Percentiles rank a stretch among this genome's conserved stretches.
Conservation (phyloP, 768 basidiomycete species). For the Kwoniella europaea region DNA sequence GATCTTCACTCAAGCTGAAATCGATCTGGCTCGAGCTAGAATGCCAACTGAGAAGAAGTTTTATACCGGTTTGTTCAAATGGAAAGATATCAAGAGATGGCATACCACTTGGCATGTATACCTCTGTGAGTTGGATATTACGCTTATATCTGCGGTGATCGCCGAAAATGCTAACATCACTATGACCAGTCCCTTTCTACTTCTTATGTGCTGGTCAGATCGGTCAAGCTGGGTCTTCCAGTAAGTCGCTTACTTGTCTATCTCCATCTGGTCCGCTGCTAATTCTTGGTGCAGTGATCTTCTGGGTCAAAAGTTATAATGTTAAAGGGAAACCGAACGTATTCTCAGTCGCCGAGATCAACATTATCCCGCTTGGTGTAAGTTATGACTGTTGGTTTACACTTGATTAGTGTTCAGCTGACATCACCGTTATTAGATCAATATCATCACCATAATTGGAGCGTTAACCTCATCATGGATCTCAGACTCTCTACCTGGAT, state of each 20-base stretch:
- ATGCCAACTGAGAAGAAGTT: conserved; percentile 42
- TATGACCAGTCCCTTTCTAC: conserved; percentile 33
- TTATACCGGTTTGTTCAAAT: conserved; percentile 46
- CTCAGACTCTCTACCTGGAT: conserved; percentile 37
- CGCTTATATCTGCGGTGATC: background rate
- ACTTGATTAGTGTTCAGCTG: background rate
- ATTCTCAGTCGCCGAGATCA: conserved; percentile 35
- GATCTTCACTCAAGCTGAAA: conserved; percentile 41
- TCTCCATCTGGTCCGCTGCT: background rate
- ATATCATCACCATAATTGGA: conserved; percentile 40
- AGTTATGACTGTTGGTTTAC: background rate
- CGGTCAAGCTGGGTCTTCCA: conserved; percentile 35
- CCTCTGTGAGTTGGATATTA: conserved; percentile 28
- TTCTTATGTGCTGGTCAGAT: conserved; percentile 42
- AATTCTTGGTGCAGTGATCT: conserved; percentile 28
- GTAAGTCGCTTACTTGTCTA: conserved; percentile 17
- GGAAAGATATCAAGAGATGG: conserved; percentile 46
- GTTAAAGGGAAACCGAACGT: conserved; percentile 25
- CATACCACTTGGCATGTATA: conserved; percentile 47
- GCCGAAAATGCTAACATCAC: too few relatives aligned
- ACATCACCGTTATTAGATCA: conserved; percentile 31
- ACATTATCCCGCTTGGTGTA: conserved; percentile 37
- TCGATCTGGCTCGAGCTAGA: conserved; percentile 34
- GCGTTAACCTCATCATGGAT: conserved; percentile 35
- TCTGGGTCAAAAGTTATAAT: conserved; percentile 44